Conservation (phyloP, 2,329 filamentous ascomycete genomes). For the Botrytis cinerea region DNA sequence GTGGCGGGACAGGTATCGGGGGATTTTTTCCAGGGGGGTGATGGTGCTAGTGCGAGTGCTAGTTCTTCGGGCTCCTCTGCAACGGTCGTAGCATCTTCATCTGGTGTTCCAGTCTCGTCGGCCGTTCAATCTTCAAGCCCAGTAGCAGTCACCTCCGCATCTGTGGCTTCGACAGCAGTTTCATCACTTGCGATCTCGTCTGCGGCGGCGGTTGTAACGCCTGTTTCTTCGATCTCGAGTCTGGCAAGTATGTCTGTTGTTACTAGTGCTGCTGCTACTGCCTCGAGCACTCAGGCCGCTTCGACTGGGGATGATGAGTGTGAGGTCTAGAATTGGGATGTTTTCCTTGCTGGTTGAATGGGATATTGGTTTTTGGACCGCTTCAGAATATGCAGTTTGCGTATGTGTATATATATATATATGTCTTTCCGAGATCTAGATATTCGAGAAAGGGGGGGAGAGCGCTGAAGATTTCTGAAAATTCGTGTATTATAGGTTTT, state of each 20-base stretch:
- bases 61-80: neutral
- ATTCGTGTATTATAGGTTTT: neutral
- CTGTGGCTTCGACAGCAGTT: too few relatives aligned
- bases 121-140: neutral
- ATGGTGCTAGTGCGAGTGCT: neutral
- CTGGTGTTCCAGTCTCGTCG: neutral
- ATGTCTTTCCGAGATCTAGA: neutral
- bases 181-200: neutral
- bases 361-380: neutral
- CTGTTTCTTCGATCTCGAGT: rapidly evolving
- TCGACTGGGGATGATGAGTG: neutral
- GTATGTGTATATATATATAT: too few relatives aligned
- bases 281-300: neutral
- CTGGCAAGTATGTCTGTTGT: neutral
- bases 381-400: neutral
- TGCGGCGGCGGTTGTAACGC: neutral
- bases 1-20: slow-evolving; percentile 11
- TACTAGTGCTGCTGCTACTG: too few relatives aligned
- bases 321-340: too few relatives aligned
- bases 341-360: rapidly evolving
- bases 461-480: neutral
- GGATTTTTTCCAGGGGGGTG: neutral
- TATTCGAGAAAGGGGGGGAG: neutral
- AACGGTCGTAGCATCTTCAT: neutral
- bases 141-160: too few relatives aligned